These are phyloP conservation scores for Hymenoscyphus infarciens DNA, from an alignment of 2,329 filamentous ascomycete genomes.

Conservation along the genomic window DNA sequence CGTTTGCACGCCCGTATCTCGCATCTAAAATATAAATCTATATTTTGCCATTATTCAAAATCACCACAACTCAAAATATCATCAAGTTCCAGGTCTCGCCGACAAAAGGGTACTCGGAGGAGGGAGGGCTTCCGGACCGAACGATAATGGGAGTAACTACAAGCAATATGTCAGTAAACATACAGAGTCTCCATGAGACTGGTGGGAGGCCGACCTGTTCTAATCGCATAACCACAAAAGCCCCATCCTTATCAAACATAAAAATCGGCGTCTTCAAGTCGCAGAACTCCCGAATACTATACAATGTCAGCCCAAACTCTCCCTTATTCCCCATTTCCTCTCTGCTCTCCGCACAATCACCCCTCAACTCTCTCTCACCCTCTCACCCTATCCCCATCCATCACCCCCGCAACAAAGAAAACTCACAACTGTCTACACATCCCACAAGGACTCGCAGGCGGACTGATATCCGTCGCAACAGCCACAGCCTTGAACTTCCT, in stretches of 20 bases:
- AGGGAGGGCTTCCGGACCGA: slow-evolving; percentile 58
- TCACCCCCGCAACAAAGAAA: not conserved
- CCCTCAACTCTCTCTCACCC: not conserved
- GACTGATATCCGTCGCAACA: slow-evolving; percentile 74
- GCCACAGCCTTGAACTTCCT: slow-evolving; percentile 71
- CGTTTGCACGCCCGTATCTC: no score
- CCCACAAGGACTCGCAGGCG: slow-evolving; percentile 76
- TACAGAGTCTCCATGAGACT: no score
- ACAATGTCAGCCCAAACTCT: not conserved
- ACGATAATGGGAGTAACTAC: slow-evolving; percentile 65
- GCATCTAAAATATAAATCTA: no score
- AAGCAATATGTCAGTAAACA: slow-evolving; percentile 5
- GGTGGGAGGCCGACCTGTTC: slow-evolving; percentile 60
- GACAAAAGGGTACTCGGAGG: slow-evolving; percentile 22
- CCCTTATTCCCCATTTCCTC: no score
- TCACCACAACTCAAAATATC: not conserved
- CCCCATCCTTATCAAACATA: slow-evolving; percentile 85
- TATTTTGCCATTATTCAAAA: not conserved
- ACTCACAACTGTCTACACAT: slow-evolving; percentile 92
- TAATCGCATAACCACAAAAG: slow-evolving; percentile 66
- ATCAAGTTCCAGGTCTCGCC: slow-evolving; percentile 42
- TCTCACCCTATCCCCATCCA: not conserved
- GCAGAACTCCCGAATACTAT: slow-evolving; percentile 74
- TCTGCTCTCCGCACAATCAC: not conserved
- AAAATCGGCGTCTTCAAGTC: slow-evolving; percentile 69